A percentile compares a stretch with the other conserved stretches of the same genome.
These are phyloP conservation scores for Zizania latifolia DNA, from an alignment of 176 grass and related monocot species.

Conservation along the genomic window DNA sequence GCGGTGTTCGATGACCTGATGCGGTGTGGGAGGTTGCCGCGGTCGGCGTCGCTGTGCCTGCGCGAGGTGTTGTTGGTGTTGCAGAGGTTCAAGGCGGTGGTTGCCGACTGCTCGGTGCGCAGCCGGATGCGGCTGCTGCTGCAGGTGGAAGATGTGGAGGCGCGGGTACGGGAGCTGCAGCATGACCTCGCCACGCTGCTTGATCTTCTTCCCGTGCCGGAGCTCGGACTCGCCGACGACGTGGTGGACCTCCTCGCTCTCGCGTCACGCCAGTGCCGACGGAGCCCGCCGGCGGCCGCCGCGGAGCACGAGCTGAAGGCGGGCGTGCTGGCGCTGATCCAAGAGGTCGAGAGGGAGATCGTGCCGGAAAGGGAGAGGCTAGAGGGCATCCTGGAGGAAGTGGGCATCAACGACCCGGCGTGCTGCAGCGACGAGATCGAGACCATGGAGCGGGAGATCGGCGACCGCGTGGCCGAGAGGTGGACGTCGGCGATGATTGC, in stretches of 20 bases:
- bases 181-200: constrained; percentile 86
- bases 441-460: constrained; percentile 79
- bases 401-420: constrained; percentile 63
- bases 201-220: constrained; percentile 54
- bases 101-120: constrained; percentile 55
- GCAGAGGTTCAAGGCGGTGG: constrained; percentile 74
- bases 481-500: constrained; percentile 77
- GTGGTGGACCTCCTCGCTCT: constrained; percentile 58
- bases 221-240: constrained; percentile 64
- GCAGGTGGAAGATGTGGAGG: constrained; percentile 53
- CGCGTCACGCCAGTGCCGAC: constrained; percentile 60
- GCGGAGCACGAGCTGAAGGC: constrained; percentile 37
- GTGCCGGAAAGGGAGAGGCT: constrained; percentile 55
- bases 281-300: not conserved
- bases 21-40: constrained; percentile 7
- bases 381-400: constrained; percentile 53
- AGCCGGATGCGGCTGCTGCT: constrained; percentile 69
- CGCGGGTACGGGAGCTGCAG: constrained; percentile 53
- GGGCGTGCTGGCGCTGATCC: constrained; percentile 61
- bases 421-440: constrained; percentile 89
- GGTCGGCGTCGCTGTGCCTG: constrained; percentile 74
- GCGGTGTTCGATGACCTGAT: constrained; percentile 71
- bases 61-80: constrained; percentile 69
- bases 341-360: constrained; percentile 64
- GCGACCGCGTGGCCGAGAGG: constrained; percentile 58